Base-by-base conservation (phyloP, 768 basidiomycete genomes). In the Mrakia blollopis region DNA sequence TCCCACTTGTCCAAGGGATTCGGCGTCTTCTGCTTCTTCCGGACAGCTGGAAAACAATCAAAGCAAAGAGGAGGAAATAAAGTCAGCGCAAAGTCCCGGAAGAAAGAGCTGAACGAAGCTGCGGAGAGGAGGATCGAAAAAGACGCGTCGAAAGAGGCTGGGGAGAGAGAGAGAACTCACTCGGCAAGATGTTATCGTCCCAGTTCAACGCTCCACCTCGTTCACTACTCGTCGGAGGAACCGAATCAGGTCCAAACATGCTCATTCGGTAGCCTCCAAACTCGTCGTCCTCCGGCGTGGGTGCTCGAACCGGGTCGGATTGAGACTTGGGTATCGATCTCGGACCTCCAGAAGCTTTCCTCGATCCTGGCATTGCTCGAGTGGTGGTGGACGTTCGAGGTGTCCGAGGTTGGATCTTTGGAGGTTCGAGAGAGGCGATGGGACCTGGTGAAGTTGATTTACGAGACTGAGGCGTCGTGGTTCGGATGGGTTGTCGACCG, bases 201-300 rank as follows among this genome's bases (percentile, higher is more conserved):
- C 65, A 68, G 39, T 39, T 68, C 37, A 39, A 10, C 21, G 65
- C 16, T 14, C 7, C 23, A 11, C 35, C 39, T 39, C 37, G 35
- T n/a, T 35, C 35, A 23, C 18, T 35, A 68, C 65, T 68, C 23
- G 65, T 37, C 25, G 65, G 65, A 13, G 65, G 65, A 11, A 68
- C 39, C 37, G 65, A 68, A n/a, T 68, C 65, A 23, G 65, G 65
- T n/a, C 65, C 65, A 25, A 68, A 68, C 65, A 39, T 68, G 65
- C 65, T 68, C 37, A 68, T 35, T 39, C 65, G 18, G 65, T 68
- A 68, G 0, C 65, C 65, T 68, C 65, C 65, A n/a, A 68, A 39
- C 65, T 68, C 65, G 21, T 68, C 65, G 35, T 68, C 65, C 13
- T 68, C 65, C 39, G 65, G 65, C 7, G 65, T 68, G 1, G 65